Evolutionary conservation across 345 rosid species (phyloP), one percentile per base, ranked within the genome.

Genomic region (Rhodamnia rubescens): DNA sequence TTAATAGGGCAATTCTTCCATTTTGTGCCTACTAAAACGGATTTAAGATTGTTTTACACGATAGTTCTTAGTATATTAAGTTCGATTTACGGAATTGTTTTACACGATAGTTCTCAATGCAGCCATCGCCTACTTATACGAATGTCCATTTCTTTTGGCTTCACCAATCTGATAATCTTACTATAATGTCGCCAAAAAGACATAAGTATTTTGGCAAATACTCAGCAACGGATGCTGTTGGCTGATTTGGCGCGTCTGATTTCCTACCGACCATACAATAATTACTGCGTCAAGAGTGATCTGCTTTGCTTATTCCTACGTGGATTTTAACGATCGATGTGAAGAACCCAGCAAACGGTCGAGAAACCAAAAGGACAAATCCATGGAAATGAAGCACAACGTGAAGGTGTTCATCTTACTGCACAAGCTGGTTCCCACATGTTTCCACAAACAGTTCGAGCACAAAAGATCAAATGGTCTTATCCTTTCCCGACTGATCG

Each of bases 401-500:
- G 84, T 27, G 14, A 52, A 82, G 42, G 84, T 52, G 15, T 54
- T 82, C 57, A 54, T 44, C 40, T 64, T 36, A 18, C 75, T 7
- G 51, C 44, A 27, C 84, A 82, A 82, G 26, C 57, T 51, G 58
- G 44, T 82, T 29, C 57, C 44, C 47, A 51, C 82, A 50, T 21
- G 84, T 81, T 52, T 20, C 44, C 80, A 69, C 47, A 69, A 69
- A 36, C 80, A 36, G 26, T 9, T 16, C 4, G 78, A 32, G 26
- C 18, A 69, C 24, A 7, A 69, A 32, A 87, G 59, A 74, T 94
- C 92, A 94, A 87, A 87, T 86, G 88, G 86, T 87, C 92, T 94
- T 94, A 49, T 93, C 90, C 87, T 93, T 92, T 84, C 87, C 89
- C 55, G 55, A 47, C 56, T 82, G 54, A 47, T 86, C 85, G 15